A percentile compares a stretch with the other conserved stretches of the same genome.
phyloP scores from a whole-genome alignment of 2,329 filamentous ascomycete genomes.

The Aspergillus cejpii region DNA sequence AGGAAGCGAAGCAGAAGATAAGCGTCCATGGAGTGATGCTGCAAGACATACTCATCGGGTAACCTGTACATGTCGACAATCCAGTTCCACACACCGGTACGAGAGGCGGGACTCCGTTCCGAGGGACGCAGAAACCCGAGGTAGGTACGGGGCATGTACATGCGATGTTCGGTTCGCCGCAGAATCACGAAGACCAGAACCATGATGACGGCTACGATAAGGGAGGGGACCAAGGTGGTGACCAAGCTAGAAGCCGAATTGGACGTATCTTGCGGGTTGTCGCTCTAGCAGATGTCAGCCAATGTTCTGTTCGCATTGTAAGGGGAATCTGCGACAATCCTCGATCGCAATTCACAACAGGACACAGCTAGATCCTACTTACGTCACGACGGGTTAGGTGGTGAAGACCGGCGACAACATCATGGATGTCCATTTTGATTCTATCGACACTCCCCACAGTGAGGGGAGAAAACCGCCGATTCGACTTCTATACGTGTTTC shows the following conservation, averaged over 20 bases:
- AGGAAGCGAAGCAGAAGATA: constrained; percentile 88
- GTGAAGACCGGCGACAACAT: constrained; percentile 15
- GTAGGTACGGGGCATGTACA: constrained; percentile 52
- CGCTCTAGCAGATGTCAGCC: constrained; percentile 5
- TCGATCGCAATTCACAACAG: background rate
- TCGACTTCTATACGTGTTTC: background rate
- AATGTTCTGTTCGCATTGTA: background rate
- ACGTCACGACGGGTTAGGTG: constrained; percentile 17
- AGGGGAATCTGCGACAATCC: background rate
- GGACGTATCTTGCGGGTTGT: constrained; percentile 18
- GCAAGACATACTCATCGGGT: constrained; percentile 71
- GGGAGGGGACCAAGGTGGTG: constrained; percentile 44
- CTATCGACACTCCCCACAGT: background rate
- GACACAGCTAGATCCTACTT: constrained; percentile 8
- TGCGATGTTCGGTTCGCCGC: constrained; percentile 44
- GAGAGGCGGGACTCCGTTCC: constrained; percentile 54
- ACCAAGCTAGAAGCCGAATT: constrained; percentile 44
- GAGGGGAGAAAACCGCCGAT: background rate
- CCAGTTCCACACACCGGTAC: constrained; percentile 61
- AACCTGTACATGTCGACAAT: constrained; percentile 59
- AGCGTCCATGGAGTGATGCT: constrained; percentile 86
- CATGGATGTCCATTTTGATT: constrained; percentile 12
- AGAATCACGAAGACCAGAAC: constrained; percentile 47
- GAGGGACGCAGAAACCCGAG: constrained; percentile 47
- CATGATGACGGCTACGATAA: constrained; percentile 42